phyloP scores from a whole-genome alignment of 2,329 filamentous ascomycete species.

The Aspergillus jensenii region DNA sequence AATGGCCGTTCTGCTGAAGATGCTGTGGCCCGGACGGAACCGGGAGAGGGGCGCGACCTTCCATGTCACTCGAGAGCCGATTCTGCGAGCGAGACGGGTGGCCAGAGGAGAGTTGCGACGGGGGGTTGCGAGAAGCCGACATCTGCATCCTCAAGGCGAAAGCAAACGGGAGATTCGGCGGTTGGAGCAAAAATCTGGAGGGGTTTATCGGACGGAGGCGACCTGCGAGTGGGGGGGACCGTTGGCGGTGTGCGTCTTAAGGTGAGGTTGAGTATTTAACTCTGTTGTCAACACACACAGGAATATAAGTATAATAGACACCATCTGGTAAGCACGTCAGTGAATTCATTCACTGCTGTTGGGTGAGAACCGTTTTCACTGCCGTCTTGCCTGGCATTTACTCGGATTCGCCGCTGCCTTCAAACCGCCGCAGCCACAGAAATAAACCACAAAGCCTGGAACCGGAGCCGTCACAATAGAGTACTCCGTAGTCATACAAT shows the following conservation, averaged over 20 bases:
- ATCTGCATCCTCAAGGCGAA: conserved; percentile 21
- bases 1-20: conserved; percentile 42
- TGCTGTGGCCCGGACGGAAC: conserved; percentile 34
- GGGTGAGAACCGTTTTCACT: not conserved
- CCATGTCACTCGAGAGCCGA: conserved; percentile 38
- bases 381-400: not conserved
- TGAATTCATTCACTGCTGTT: not conserved
- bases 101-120: conserved; percentile 19
- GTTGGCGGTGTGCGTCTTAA: conserved; percentile 9
- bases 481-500: not conserved
- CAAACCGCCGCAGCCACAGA: not conserved
- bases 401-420: not conserved
- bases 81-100: conserved; percentile 26
- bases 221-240: conserved; percentile 10
- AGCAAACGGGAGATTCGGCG: not conserved
- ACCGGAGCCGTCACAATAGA: too few relatives aligned
- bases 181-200: conserved; percentile 21
- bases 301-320: not conserved
- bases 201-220: conserved; percentile 23
- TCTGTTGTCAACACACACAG: not conserved
- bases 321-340: not conserved
- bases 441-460: not conserved
- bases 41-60: conserved; percentile 41
- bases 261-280: not conserved
- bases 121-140: conserved; percentile 22